Base-by-base conservation (phyloP, 306 rosid genomes). In the Luffa aegyptiaca region DNA sequence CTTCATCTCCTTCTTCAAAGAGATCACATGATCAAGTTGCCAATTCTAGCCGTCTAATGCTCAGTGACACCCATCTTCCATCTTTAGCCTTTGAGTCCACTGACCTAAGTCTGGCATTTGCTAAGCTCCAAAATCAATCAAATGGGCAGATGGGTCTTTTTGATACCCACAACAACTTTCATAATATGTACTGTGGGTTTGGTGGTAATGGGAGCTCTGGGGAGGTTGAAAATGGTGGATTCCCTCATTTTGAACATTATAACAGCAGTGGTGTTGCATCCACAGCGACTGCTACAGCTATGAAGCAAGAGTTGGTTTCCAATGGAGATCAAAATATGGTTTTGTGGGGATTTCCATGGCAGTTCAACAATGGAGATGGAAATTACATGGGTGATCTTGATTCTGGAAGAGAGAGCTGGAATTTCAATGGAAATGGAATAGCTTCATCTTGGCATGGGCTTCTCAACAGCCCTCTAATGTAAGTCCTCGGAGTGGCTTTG, bases 321-420 rank as follows among this genome's bases (percentile, higher is more conserved):
- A 86, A 84, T 84, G 89, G 65, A 84, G 87, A 85, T 48, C 77
- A 72, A 36, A 87, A 58, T 51, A 92, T 64, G 84, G 88, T 88
- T 7, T 84, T 91, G 86, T 95, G 91, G 93, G 99, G 97, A 31
- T 86, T 88, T 55, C 99, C 97, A 10, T 91, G 97, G 97, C 97
- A 93, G 78, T 51, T 85, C 48, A 91, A 87, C 33, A 51, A 82
- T 78, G 88, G 88, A 5, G 92, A 92, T 55, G 88, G 89, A 31
- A 86, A 79, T 82, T 45, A 72, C 77, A 86, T 87, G 88, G 83
- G 72, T 56, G 93, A 86, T 12, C 18, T 85, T 80, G 97, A 92
- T 52, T 82, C 91, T 8, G 97, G 89, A 65, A 91, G 98, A 84
- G 90, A 82, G 46, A 85, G 84, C 81, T 93, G 99, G 97, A 93